Evolutionary conservation across 179 eudicot genomes (phyloP), one percentile per base, ranked within the genome.

Genomic region (Corrigiola litoralis): DNA sequence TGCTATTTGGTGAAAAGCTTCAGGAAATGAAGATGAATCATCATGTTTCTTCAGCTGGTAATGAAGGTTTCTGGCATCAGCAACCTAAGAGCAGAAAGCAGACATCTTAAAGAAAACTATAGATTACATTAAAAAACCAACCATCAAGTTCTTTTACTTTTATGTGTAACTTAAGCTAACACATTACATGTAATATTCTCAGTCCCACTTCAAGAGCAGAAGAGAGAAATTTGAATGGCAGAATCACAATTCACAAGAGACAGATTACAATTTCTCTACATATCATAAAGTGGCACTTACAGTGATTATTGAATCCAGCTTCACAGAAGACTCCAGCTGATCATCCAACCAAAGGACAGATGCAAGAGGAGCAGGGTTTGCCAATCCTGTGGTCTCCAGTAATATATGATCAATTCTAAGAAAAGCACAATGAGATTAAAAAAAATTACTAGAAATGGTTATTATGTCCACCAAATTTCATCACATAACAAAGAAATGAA

Each of bases 291-390:
- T 32, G 58, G 74, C 51, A 68, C 98, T 81, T 72, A 92, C 98
- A 25, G 98, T 90, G 68, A 90, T 76, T 56, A 92, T 92, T 13
- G 92, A 92, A 75, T 92, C 98, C 62, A 90, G 95, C 77, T 80
- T 90, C 42, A 92, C 92, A 64, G 76, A 76, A 65, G 98, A 79
- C 79, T 92, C 98, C 66, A 92, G 75, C 73, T 92, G 95, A 80
- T 92, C 98, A 75, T 92, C 98, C 86, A 92, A 76, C 98, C 98
- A 92, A 64, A 92, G 95, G 65, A 89, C 81, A 61, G 98, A 92
- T 67, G 98, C 98, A 54, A 92, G 95, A 60, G 96, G 98, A 56
- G 98, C 98, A 69, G 98, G 96, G 80, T 92, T 90, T 36, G 96
- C 98, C 83, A 92, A 81, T 32, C 96, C 95, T 27, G 96, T 92